Evolutionary conservation across 2,329 filamentous ascomycete species (phyloP), one percentile per base, ranked within the genome.

Genomic region (Cladosporium colombiae): DNA sequence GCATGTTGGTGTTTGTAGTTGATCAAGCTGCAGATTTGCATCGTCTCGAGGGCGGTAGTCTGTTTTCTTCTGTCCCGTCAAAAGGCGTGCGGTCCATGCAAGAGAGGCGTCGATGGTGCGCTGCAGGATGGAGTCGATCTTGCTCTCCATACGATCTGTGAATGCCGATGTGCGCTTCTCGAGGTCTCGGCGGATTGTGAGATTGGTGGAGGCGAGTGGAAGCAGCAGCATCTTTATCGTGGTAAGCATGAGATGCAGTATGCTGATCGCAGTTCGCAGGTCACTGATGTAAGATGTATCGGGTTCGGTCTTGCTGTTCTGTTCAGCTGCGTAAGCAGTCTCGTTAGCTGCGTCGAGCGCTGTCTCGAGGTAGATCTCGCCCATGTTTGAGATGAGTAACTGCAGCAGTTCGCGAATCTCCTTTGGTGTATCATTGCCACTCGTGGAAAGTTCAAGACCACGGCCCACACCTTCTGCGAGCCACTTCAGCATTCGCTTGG

Each of bases 401-500:
- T 90, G 91, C 37, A 97, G 85, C 27, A 98, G 84, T 67, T 92
- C 88, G 55, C 90, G 91, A 65, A 98, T 92, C 77, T 99, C 95
- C 77, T 96, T 98, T 18, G 95, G 92, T 5, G 93, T 97, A 72
- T 99, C 95, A 65, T 86, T 90, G 61, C 89, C 89, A 29, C 74
- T 73, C 27, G 91, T 90, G 27, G 91, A 93, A n/a, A 99, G 84
- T 77, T 99, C 95, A 11, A 99, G 84, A 0, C 93, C 92, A 69
- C 95, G 86, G 46, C 95, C 91, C 27, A 99, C 94, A 68, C 92
- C 93, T 81, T 99, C 95, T 2, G 95, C 95, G 49, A 99, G 82
- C 95, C 95, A 99, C 76, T 92, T 96, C 67, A 99, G 85, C 93
- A 99, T 99, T 65, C 95, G 87, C 80, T 98, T 98, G n/a, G 93